Percentiles rank a stretch among this genome's conserved stretches.
phyloP scores from a whole-genome alignment of 179 eudicot species.

The Carnegiea gigantea region DNA sequence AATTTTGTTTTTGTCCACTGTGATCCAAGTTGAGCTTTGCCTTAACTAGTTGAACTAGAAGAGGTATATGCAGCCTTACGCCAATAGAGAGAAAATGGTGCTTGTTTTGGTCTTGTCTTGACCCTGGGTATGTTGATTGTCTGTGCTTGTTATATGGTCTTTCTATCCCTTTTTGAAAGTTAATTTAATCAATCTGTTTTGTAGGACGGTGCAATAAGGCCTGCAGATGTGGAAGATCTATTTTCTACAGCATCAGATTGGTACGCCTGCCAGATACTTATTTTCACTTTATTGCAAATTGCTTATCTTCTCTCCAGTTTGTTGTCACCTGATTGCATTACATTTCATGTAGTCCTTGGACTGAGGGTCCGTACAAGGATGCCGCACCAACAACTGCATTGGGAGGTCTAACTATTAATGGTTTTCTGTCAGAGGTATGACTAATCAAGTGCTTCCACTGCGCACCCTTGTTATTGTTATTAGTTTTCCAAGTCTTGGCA shows the following conservation, averaged over 20 bases:
- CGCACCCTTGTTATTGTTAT: neutral
- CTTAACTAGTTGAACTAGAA: neutral
- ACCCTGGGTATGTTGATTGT: neutral
- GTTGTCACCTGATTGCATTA: slow-evolving; percentile 5
- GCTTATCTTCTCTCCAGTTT: neutral
- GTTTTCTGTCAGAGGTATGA: slow-evolving; percentile 79
- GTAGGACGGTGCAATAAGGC: slow-evolving; percentile 67
- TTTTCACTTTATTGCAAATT: neutral
- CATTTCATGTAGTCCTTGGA: slow-evolving; percentile 72
- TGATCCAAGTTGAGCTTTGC: neutral
- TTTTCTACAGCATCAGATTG: slow-evolving; percentile 95
- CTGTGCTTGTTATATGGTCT: neutral
- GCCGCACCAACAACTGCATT: slow-evolving; percentile 76
- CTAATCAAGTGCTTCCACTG: neutral
- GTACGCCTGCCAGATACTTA: slow-evolving; percentile 29
- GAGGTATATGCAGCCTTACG: neutral
- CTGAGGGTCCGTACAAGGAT: slow-evolving; percentile 70
- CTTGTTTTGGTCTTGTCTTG: neutral
- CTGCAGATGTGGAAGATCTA: slow-evolving; percentile 71
- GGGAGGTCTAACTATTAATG: slow-evolving; percentile 72
- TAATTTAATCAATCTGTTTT: neutral
- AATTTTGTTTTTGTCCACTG: too few species aligned
- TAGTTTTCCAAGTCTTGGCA: neutral
- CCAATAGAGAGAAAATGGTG: too few species aligned
- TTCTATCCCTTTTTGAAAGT: neutral